These are phyloP conservation scores for Globisporangium viniferum DNA, from an alignment of 352 stramenopile genomes.

Conservation along the genomic window DNA sequence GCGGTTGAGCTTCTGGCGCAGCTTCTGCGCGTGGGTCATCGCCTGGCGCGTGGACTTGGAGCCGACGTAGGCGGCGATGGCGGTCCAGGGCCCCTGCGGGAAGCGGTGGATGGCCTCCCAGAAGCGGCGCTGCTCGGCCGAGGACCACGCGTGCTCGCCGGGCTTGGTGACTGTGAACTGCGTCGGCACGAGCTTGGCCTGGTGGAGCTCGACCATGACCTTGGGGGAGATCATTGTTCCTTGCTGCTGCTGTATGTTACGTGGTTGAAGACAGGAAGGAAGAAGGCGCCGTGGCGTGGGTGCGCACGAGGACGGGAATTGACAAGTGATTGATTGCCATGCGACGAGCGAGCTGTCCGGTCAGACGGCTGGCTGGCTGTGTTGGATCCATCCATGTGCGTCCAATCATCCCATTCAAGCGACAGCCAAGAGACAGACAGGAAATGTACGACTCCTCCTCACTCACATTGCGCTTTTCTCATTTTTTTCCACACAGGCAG, in stretches of 20 bases:
- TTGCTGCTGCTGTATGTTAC: not conserved
- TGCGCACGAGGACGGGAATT: not conserved
- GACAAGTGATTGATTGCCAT: slow-evolving; percentile 4
- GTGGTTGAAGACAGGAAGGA: not conserved
- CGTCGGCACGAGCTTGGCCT: slow-evolving; percentile 51
- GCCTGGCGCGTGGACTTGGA: slow-evolving; percentile 64
- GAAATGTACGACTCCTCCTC: not conserved
- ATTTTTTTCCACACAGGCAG: not conserved
- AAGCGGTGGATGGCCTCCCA: slow-evolving; percentile 60
- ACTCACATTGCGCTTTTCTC: slow-evolving; percentile 7
- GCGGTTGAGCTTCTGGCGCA: slow-evolving; percentile 60
- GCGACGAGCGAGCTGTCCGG: not conserved
- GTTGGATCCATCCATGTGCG: not conserved
- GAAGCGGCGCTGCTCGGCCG: slow-evolving; percentile 43
- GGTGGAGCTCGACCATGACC: slow-evolving; percentile 54
- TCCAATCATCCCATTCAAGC: not conserved
- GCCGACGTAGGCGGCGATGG: slow-evolving; percentile 55
- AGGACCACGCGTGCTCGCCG: slow-evolving; percentile 47
- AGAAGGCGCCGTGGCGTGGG: not conserved
- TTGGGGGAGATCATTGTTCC: slow-evolving; percentile 48
- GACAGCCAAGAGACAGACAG: slow-evolving; percentile 5
- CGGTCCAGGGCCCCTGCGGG: slow-evolving; percentile 58
- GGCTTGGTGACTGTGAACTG: slow-evolving; percentile 58
- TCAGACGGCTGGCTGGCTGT: too few relatives aligned
- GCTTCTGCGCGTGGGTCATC: slow-evolving; percentile 69